Evolutionary conservation across 768 basidiomycete species (phyloP).

Genomic region (Dentipellis fragilis): DNA sequence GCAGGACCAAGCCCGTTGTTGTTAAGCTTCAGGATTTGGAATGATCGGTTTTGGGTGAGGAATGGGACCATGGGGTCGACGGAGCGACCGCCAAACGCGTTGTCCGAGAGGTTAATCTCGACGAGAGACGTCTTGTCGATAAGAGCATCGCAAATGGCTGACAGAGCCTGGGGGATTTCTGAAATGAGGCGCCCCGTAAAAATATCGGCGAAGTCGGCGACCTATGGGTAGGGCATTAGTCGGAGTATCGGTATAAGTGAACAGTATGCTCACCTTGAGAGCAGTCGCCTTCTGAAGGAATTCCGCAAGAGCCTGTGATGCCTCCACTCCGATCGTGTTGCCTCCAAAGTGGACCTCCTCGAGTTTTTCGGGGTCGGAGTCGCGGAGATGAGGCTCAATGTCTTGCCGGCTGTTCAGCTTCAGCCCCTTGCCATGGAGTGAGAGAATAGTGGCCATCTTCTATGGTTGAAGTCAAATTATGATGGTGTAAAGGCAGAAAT

Average conservation of each 20-base stretch:
- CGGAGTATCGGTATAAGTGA: slow-evolving; percentile 1
- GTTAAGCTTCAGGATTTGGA: slow-evolving; percentile 82
- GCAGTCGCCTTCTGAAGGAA: slow-evolving; percentile 58
- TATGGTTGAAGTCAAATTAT: too few species aligned
- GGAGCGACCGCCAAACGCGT: slow-evolving; percentile 92
- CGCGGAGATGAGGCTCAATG: slow-evolving; percentile 60
- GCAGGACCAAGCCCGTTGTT: slow-evolving; percentile 95
- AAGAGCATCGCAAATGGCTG: slow-evolving; percentile 82
- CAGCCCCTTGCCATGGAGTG: slow-evolving; percentile 57
- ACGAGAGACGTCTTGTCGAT: slow-evolving; percentile 70
- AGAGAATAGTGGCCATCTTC: slow-evolving; percentile 13
- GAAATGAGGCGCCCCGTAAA: slow-evolving; percentile 94
- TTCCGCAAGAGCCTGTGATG: slow-evolving; percentile 74
- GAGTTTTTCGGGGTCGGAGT: slow-evolving; percentile 51
- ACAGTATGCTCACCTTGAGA: slow-evolving; percentile 48
- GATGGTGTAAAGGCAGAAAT: too few species aligned
- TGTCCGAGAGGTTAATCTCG: slow-evolving; percentile 88
- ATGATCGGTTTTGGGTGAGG: slow-evolving; percentile 70
- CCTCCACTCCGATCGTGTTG: slow-evolving; percentile 90
- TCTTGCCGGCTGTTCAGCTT: slow-evolving; percentile 74
- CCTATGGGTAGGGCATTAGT: slow-evolving; percentile 32
- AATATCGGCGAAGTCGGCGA: slow-evolving; percentile 95
- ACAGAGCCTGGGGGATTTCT: slow-evolving; percentile 87
- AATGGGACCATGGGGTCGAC: slow-evolving; percentile 91
- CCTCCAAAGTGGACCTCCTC: slow-evolving; percentile 92